These are phyloP conservation scores for cucumber (Cucumis sativus) DNA, from an alignment of 306 rosid species.

Conservation along the genomic window DNA sequence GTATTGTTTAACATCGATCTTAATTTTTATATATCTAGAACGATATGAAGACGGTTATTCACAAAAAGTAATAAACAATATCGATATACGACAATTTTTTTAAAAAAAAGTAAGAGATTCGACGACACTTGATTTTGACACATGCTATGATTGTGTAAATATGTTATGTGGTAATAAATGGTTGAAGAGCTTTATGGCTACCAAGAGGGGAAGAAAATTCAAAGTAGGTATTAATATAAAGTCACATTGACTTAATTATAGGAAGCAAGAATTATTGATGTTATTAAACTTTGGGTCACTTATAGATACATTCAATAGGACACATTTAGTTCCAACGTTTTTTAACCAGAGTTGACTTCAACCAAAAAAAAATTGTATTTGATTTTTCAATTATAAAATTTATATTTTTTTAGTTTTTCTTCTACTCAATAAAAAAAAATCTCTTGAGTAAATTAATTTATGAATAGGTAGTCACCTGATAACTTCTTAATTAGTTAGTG, in stretches of 20 bases:
- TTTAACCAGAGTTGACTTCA: neutral
- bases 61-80: neutral
- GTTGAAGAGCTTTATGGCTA: neutral
- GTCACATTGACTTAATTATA: neutral
- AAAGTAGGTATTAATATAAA: neutral
- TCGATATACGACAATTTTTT: neutral
- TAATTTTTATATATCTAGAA: neutral
- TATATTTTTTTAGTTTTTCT: too few species aligned
- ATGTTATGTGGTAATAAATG: neutral
- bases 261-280: neutral
- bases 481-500: too few species aligned
- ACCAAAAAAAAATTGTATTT: neutral
- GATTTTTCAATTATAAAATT: too few species aligned
- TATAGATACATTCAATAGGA: neutral
- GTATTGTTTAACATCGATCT: too few species aligned
- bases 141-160: neutral
- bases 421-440: too few species aligned
- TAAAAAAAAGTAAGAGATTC: neutral
- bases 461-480: too few species aligned
- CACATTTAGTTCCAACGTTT: neutral
- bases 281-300: neutral
- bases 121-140: neutral
- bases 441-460: too few species aligned
- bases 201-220: neutral
- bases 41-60: neutral